These are phyloP conservation scores for Nepenthes alata DNA, from an alignment of 179 eudicot species.

Conservation along the genomic window DNA sequence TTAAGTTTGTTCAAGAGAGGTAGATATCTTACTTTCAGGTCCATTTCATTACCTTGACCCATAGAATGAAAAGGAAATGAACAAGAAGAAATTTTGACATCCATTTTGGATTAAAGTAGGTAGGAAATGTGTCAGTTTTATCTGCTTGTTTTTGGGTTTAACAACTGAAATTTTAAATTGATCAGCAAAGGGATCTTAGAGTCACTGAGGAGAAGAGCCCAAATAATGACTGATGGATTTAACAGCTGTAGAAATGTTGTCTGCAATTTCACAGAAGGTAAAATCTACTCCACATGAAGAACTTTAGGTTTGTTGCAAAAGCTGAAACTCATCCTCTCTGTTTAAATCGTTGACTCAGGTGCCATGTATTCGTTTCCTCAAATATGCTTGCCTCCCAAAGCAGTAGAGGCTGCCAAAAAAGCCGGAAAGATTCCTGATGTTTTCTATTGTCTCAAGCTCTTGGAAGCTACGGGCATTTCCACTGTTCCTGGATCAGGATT, in stretches of 20 bases:
- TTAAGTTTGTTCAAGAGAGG: conserved; percentile 70
- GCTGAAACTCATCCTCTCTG: not conserved
- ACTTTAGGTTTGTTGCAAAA: not conserved
- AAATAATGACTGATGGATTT: conserved; percentile 92
- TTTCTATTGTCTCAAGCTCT: conserved; percentile 86
- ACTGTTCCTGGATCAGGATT: conserved; percentile 99
- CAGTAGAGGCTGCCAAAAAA: conserved; percentile 60
- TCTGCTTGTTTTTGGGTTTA: not conserved
- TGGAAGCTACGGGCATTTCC: conserved; percentile 98
- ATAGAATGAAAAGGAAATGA: not conserved
- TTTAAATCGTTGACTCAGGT: conserved; percentile 30
- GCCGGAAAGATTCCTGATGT: conserved; percentile 91
- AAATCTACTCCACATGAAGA: not conserved
- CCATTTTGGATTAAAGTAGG: no score
- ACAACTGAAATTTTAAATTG: conserved; percentile 3
- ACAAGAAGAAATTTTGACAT: no score
- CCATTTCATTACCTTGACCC: not conserved
- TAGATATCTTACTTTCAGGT: conserved; percentile 12
- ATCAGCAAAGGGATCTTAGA: conserved; percentile 86
- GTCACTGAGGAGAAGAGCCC: conserved; percentile 85
- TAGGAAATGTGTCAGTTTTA: not conserved
- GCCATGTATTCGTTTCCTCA: conserved; percentile 99
- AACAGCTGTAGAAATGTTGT: conserved; percentile 93
- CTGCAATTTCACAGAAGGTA: conserved; percentile 96
- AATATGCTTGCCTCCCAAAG: conserved; percentile 80